Base-by-base conservation (phyloP, 176 grass and related monocot genomes). In the Aegilops bicornis region DNA sequence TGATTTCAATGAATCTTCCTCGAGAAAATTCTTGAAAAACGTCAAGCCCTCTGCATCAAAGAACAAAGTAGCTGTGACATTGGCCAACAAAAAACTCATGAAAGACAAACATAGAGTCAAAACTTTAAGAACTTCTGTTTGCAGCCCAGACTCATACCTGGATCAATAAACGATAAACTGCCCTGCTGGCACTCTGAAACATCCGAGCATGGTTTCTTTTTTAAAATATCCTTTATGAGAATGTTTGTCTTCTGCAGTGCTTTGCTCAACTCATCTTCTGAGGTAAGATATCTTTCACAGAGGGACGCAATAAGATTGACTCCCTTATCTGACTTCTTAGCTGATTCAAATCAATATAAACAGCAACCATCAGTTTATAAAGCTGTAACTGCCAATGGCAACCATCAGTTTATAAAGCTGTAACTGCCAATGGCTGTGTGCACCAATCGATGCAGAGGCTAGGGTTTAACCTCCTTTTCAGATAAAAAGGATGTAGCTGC, bases 241-340 rank as follows among this genome's bases (percentile, higher is more conserved):
- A 71, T 86, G 60, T 93, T 93, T 68, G 90, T 89, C 87, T 83
- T 99, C 78, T 99, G 90, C 77, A 99, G 36, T 66, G 85, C 74
- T 87, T 87, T 96, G 79, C 88, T 92, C 85, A 96, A 78, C 64
- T 99, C 94, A 81, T 99, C 94, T 89, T 99, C 97, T 59, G 94
- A 96, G 0, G 94, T 94, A 71, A 91, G 88, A 81, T 92, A 93
- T 82, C 92, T 99, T 69, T 96, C 89, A 83, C 94, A 96, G 10
- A 99, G 83, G 79, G 94, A 99, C 59, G 92, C 85, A 87, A 99
- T 66, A 85, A 99, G 48, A 75, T 91, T 85, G 52, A 99, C 90
- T 67, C 97, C 94, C 85, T 91, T 96, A 48, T 89, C 92, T 80
- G 97, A 90, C 65, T 86, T 99, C 74, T 96, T 99, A 91, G 72